A percentile compares a stretch with the other conserved stretches of the same genome.
Conservation (phyloP, 768 basidiomycete species). For the Rhodotorula kratochvilovae region DNA sequence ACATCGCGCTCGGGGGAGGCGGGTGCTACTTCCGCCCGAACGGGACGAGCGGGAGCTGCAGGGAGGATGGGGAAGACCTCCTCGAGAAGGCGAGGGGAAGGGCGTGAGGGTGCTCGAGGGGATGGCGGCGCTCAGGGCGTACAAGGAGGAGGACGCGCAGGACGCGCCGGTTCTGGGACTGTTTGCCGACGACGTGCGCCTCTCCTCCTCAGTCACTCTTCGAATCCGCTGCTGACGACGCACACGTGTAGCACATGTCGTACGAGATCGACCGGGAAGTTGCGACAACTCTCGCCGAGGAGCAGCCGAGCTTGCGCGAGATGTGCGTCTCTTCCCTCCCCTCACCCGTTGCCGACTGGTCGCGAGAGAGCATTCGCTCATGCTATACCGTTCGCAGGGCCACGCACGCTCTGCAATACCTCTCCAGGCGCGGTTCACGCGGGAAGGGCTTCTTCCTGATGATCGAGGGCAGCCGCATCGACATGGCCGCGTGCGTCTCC, state of each 20-base stretch:
- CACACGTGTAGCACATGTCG: constrained; percentile 36
- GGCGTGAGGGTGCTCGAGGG: constrained; percentile 34
- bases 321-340: constrained; percentile 27
- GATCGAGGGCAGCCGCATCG: constrained; percentile 43
- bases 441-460: constrained; percentile 44
- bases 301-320: constrained; percentile 42
- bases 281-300: constrained; percentile 5
- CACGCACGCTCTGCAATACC: constrained; percentile 36
- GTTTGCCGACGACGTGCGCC: constrained; percentile 35
- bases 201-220: background rate
- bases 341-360: background rate
- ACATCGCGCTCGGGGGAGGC: constrained; percentile 44
- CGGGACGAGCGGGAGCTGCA: constrained; percentile 32
- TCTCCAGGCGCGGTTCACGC: constrained; percentile 11
- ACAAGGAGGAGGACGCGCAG: constrained; percentile 16
- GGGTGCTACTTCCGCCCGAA: constrained; percentile 42
- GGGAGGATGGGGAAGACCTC: constrained; percentile 40
- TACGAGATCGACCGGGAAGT: constrained; percentile 44
- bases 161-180: constrained; percentile 38
- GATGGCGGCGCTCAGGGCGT: constrained; percentile 27
- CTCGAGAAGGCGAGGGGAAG: constrained; percentile 22
- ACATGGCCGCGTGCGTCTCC: constrained; percentile 35
- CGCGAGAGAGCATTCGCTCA: too few relatives aligned
- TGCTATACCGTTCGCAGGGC: too few relatives aligned
- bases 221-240: background rate